Evolutionary conservation across 306 rosid genomes (phyloP).

Genomic region (Vigna angularis): DNA sequence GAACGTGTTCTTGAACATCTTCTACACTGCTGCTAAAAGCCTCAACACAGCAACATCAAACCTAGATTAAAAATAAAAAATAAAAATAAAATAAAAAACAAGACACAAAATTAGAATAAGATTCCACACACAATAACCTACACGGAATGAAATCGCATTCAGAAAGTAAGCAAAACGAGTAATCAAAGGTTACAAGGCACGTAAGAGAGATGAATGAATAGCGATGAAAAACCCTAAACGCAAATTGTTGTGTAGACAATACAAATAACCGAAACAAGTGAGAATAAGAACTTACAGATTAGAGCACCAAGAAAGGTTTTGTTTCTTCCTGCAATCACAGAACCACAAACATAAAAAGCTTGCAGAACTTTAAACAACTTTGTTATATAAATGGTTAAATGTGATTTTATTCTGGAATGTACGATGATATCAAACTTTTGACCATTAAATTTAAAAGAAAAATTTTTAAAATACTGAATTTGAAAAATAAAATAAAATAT

Average conservation of each 20-base stretch:
- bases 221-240: constrained; percentile 28
- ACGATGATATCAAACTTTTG: too few relatives aligned
- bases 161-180: neutral
- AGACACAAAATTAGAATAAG: neutral
- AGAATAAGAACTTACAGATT: neutral
- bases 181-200: neutral
- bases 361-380: neutral
- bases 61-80: neutral
- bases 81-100: neutral
- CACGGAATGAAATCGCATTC: neutral
- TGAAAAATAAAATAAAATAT: too few relatives aligned
- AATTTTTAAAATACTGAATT: too few relatives aligned
- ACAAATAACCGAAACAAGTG: neutral
- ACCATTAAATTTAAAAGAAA: too few relatives aligned
- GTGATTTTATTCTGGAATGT: too few relatives aligned
- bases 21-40: constrained; percentile 42
- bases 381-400: neutral
- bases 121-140: constrained; percentile 2
- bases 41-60: constrained; percentile 7
- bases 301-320: too few relatives aligned
- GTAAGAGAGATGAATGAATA: neutral
- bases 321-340: too few relatives aligned
- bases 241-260: neutral
- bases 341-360: too few relatives aligned
- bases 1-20: constrained; percentile 96